Evolutionary conservation across 306 rosid species (phyloP).

Genomic region (Vigna reflexopilosa): DNA sequence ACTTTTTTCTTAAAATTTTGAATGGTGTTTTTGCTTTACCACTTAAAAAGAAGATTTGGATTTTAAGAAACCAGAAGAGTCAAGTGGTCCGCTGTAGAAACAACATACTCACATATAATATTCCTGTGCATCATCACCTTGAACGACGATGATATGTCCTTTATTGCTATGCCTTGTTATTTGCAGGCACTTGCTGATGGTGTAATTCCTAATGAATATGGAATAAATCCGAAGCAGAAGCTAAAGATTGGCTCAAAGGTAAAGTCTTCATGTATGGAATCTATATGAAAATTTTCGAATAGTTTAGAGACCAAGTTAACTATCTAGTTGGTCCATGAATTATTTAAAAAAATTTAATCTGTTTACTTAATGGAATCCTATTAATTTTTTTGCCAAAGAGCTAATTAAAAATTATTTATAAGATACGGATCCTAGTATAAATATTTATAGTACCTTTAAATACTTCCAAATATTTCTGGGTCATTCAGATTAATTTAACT

Average conservation of each 20-base stretch:
- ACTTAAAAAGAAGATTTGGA: conserved; percentile 19
- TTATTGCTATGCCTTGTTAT: conserved; percentile 39
- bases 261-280: conserved; percentile 32
- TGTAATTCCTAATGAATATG: conserved; percentile 97
- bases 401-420: neutral
- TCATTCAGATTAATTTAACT: neutral
- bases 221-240: conserved; percentile 91
- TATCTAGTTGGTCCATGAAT: neutral
- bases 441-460: neutral
- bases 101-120: conserved; percentile 23
- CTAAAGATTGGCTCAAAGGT: conserved; percentile 97
- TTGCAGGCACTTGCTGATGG: conserved; percentile 95
- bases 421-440: neutral
- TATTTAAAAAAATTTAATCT: neutral
- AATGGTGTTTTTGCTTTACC: conserved; percentile 8
- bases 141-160: conserved; percentile 13
- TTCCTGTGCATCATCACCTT: conserved; percentile 44
- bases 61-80: conserved; percentile 12
- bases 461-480: neutral
- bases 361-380: neutral
- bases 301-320: neutral
- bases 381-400: neutral
- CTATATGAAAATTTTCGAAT: neutral
- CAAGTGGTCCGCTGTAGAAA: conserved; percentile 11
- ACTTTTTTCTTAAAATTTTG: conserved; percentile 35